Evolutionary conservation across 768 basidiomycete genomes (phyloP).

Genomic region (Lactarius pseudohatsudake): DNA sequence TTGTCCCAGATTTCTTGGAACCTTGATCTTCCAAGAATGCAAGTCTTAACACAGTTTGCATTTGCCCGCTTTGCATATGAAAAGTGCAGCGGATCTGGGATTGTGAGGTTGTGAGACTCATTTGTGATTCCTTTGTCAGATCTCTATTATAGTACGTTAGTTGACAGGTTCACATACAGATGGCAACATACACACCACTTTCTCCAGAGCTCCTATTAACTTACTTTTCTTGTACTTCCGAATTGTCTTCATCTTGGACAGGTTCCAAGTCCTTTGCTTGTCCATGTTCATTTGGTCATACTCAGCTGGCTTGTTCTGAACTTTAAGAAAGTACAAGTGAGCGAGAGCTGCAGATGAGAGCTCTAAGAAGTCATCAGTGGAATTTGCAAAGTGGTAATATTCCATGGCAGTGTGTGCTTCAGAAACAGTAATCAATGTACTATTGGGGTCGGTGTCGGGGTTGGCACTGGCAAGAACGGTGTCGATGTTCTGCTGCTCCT

Average conservation of each 20-base stretch:
- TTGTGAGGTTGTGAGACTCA: background rate
- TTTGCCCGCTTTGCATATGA: background rate
- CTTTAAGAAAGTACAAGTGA: background rate
- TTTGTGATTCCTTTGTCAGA: background rate
- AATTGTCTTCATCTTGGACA: background rate
- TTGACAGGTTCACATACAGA: too few relatives aligned
- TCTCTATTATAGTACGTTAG: background rate
- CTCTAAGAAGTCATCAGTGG: background rate
- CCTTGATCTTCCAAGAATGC: background rate
- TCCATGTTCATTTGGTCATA: background rate
- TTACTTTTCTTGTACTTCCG: background rate
- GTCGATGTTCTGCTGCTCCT: background rate
- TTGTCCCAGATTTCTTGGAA: background rate
- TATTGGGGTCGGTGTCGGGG: too few relatives aligned
- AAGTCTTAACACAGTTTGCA: background rate
- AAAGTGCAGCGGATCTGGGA: background rate
- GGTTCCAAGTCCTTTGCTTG: background rate
- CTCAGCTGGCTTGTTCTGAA: background rate
- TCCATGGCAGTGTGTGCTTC: background rate
- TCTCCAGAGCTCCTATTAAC: background rate
- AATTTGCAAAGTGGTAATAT: background rate
- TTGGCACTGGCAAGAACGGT: too few relatives aligned
- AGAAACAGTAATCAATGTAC: background rate
- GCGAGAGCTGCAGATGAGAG: background rate
- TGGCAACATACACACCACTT: background rate